Percentiles rank a stretch among this genome's conserved stretches.
Evolutionary conservation across 805 yeast species (phyloP).

Genomic region (Blastobotrys peoriensis): DNA sequence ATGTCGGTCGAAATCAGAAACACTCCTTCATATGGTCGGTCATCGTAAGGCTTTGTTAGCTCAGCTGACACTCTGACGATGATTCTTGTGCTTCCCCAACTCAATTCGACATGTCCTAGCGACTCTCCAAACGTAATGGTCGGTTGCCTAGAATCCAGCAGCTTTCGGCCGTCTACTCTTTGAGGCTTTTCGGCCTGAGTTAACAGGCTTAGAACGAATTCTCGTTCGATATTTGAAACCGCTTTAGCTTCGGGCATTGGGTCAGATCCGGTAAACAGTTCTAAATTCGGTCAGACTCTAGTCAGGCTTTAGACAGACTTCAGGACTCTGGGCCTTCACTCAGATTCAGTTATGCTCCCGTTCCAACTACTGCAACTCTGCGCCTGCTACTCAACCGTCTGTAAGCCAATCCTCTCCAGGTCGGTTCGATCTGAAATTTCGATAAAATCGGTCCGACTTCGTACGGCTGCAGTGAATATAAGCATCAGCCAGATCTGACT

Average conservation of each 20-base stretch:
- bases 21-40: constrained; percentile 89
- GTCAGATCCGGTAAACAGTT: too few relatives aligned
- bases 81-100: constrained; percentile 68
- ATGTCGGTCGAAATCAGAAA: constrained; percentile 81
- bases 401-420: too few relatives aligned
- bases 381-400: too few relatives aligned
- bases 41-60: constrained; percentile 75
- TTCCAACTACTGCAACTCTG: too few relatives aligned
- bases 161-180: constrained; percentile 63
- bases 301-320: too few relatives aligned
- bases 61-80: constrained; percentile 70
- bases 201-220: constrained; percentile 57
- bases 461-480: too few relatives aligned
- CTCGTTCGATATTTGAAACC: constrained; percentile 56
- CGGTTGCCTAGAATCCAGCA: constrained; percentile 60
- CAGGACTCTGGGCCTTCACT: too few relatives aligned
- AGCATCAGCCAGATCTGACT: too few relatives aligned
- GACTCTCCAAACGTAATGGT: constrained; percentile 53
- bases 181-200: constrained; percentile 40
- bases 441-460: too few relatives aligned
- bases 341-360: too few relatives aligned
- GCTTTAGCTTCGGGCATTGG: constrained; percentile 58
- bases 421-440: too few relatives aligned
- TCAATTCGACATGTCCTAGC: constrained; percentile 75
- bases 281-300: too few relatives aligned